Conservation (phyloP, 305 asterid genomes). For the Plantago coronopus region DNA sequence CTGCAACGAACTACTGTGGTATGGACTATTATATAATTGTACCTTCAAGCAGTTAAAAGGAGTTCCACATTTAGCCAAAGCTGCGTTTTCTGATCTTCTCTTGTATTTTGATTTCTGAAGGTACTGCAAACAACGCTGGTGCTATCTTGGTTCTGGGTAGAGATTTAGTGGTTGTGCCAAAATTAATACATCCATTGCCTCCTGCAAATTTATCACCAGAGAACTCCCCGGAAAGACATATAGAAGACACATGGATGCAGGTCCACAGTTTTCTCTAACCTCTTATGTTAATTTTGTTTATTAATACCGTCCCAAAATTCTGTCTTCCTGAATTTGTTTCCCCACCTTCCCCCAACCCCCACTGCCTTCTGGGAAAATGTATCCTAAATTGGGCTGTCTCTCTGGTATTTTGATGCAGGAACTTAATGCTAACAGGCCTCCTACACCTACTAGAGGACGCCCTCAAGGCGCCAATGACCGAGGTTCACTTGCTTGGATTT, state of each 20-base stretch:
- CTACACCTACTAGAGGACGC: constrained; percentile 98
- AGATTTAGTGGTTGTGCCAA: constrained; percentile 98
- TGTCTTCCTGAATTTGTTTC: no score
- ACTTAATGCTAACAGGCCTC: constrained; percentile 96
- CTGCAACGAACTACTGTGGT: constrained; percentile 99
- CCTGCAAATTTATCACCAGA: constrained; percentile 97
- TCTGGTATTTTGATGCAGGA: constrained; percentile 47
- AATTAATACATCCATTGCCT: constrained; percentile 91
- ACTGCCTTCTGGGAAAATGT: constrained; percentile 5
- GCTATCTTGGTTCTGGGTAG: constrained; percentile 99
- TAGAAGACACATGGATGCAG: constrained; percentile 99
- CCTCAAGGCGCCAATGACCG: constrained; percentile 89
- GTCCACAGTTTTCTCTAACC: constrained; percentile 34
- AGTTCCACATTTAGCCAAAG: constrained; percentile 1
- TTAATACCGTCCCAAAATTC: no score
- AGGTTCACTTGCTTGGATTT: constrained; percentile 98
- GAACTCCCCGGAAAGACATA: constrained; percentile 81
- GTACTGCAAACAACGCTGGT: constrained; percentile 99
- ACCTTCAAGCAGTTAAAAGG: not conserved
- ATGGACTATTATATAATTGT: constrained; percentile 23
- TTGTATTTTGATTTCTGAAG: constrained; percentile 30
- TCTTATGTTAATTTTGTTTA: not conserved
- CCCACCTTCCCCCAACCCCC: not conserved
- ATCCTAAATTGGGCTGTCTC: constrained; percentile 5
- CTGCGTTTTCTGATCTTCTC: constrained; percentile 3